Evolutionary conservation across 1,284 basidiomycete species (phyloP).

Genomic region (Leccinum insolens): DNA sequence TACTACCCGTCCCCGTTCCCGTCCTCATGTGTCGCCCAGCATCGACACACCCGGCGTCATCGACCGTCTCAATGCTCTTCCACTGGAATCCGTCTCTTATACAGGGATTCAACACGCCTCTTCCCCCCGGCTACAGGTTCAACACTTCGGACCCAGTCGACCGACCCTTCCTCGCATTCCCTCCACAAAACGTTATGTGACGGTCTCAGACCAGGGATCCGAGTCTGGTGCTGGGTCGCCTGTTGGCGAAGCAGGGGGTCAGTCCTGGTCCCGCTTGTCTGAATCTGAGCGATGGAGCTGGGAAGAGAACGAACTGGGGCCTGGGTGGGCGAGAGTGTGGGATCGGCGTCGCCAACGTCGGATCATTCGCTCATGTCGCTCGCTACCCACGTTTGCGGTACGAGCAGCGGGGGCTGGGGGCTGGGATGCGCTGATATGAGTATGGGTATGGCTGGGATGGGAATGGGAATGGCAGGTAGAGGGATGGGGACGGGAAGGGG

Average conservation of each 20-base stretch:
- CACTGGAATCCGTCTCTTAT: slow-evolving; percentile 93
- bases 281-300: background rate
- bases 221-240: no score
- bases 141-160: no score
- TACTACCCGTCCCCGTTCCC: background rate
- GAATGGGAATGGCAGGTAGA: background rate
- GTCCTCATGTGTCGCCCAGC: slow-evolving; percentile 43
- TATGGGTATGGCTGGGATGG: background rate
- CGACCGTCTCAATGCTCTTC: slow-evolving; percentile 90
- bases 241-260: no score
- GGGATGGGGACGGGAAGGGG: background rate
- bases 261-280: no score
- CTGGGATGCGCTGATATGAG: background rate
- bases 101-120: slow-evolving; percentile 92
- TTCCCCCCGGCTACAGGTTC: no score
- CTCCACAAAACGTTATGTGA: no score
- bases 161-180: no score
- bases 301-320: background rate
- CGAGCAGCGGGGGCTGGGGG: slow-evolving; percentile 3
- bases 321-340: background rate
- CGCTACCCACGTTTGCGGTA: slow-evolving; percentile 1
- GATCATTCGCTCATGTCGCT: background rate
- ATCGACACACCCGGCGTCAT: slow-evolving; percentile 99
- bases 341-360: slow-evolving; percentile 13
- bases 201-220: no score